Base-by-base conservation (phyloP, 2,329 filamentous ascomycete genomes). In the Fusarium metavorans region DNA sequence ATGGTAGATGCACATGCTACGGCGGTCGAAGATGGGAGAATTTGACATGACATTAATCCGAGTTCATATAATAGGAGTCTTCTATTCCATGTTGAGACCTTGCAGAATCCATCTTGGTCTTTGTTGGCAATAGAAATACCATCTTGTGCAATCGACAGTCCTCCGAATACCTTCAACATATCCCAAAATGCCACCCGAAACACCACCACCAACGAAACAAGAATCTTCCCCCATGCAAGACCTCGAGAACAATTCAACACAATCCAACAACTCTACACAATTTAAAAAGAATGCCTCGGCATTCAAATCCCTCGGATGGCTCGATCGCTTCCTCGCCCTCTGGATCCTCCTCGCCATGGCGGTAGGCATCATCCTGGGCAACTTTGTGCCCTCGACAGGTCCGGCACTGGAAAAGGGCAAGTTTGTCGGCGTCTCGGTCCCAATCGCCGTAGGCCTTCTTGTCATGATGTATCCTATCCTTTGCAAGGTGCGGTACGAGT, bases 381-480 rank as follows among this genome's bases (percentile, higher is more conserved):
- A 95, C 81, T 94, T 95, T 70, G 92, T 94, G 1, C 88, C 90
- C 0, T 85, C 84, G 25, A 89, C 89, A 1, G 91, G 89, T 0
- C 87, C 87, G 0, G 88, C 91, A 0, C 81, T 97, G 16, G 89
- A 95, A 72, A 89, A 87, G 76, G 94, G 94, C 7, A 88, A 90
- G 30, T 95, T 96, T 76, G 92, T 94, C 0, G 91, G 91, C 0
- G 84, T 94, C 0, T 92, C 90, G 2, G 83, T 92, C 27, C 92
- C 92, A 0, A 93, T 93, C 50, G 94, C 94, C 1, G 85, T 97
- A 57, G 94, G 95, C 0, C 84, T 97, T 1, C 87, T 97, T 2
- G 91, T 97, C 48, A 97, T 97, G 94, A 97, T 97, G 94, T 97
- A 97, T 79, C 95, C 95, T 0, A 97, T 97, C 69, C 85, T 97